Conservation (phyloP, 208 protist species). For the Lotmaria passim region DNA sequence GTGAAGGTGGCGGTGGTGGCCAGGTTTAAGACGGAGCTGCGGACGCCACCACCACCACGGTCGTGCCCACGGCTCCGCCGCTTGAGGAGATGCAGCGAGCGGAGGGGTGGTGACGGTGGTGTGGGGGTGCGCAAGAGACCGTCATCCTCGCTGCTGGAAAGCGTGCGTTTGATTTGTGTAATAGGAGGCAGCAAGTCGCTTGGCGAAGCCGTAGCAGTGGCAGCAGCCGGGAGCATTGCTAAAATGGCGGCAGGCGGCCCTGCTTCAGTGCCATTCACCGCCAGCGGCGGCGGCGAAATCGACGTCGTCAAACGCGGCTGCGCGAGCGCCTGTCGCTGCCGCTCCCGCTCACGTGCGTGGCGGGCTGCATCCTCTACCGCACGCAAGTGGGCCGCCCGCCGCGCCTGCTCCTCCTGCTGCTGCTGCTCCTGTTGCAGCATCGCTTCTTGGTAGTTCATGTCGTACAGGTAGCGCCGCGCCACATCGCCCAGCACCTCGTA, state of each 20-base stretch:
- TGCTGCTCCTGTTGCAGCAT: conserved; percentile 23
- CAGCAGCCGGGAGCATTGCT: no score
- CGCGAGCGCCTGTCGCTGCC: conserved; percentile 29
- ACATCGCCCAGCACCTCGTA: conserved; percentile 90
- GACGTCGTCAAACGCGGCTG: conserved; percentile 16
- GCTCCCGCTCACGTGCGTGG: conserved; percentile 19
- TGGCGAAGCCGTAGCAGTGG: no score
- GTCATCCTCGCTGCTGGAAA: no score
- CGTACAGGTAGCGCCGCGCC: conserved; percentile 87
- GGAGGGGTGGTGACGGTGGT: conserved; percentile 6
- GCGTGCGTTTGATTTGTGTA: no score
- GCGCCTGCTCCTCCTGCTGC: conserved; percentile 27
- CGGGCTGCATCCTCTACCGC: conserved; percentile 27
- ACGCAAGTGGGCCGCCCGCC: conserved; percentile 19
- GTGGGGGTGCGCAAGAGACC: no score
- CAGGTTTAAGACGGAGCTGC: not conserved
- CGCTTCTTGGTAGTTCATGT: conserved; percentile 72
- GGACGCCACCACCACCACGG: not conserved
- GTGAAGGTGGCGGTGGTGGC: not conserved
- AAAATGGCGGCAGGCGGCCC: no score
- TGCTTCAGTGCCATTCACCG: not conserved
- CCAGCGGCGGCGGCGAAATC: not conserved
- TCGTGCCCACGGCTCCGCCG: not conserved
- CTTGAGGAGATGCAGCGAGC: no score
- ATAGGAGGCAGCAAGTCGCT: no score